Percentiles rank a stretch among this genome's conserved stretches.
Evolutionary conservation across 2,329 filamentous ascomycete genomes (phyloP).

Genomic region (Thermothelomyces thermophilus): DNA sequence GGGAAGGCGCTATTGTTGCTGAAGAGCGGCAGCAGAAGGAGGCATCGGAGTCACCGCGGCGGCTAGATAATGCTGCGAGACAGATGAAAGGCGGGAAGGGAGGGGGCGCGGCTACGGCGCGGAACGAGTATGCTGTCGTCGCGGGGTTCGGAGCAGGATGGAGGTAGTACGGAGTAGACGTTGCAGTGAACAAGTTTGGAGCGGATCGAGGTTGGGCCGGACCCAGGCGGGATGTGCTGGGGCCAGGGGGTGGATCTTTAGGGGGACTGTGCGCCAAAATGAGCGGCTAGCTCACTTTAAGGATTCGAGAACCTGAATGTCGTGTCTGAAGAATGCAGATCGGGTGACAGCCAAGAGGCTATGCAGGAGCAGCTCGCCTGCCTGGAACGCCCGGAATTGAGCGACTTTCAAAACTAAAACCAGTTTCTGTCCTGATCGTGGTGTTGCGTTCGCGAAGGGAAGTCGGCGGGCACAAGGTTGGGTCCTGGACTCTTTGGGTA

Average conservation of each 20-base stretch:
- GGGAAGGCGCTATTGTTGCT: conserved; percentile 5
- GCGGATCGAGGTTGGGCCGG: conserved; percentile 1
- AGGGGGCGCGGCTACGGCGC: neutral
- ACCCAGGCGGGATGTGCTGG: neutral
- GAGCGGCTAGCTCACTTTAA: neutral
- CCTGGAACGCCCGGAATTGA: neutral
- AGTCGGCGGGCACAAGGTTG: conserved; percentile 4
- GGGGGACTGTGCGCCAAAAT: neutral
- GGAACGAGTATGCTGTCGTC: conserved; percentile 1
- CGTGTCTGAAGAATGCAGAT: neutral
- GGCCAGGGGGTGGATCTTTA: neutral
- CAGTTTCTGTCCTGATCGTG: neutral
- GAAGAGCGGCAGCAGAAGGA: neutral
- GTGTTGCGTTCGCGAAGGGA: neutral
- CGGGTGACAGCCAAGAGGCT: neutral
- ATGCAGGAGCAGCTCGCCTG: neutral
- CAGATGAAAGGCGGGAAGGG: neutral
- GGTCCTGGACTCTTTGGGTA: neutral
- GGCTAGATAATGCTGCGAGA: neutral
- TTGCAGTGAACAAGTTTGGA: neutral
- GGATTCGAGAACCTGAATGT: neutral
- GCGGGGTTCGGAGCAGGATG: conserved; percentile 1
- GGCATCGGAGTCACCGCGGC: conserved; percentile 5
- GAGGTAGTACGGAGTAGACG: neutral
- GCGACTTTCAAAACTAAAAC: neutral